Conservation (phyloP, 2,329 filamentous ascomycete genomes). For the Dactylellina drechsleri region DNA sequence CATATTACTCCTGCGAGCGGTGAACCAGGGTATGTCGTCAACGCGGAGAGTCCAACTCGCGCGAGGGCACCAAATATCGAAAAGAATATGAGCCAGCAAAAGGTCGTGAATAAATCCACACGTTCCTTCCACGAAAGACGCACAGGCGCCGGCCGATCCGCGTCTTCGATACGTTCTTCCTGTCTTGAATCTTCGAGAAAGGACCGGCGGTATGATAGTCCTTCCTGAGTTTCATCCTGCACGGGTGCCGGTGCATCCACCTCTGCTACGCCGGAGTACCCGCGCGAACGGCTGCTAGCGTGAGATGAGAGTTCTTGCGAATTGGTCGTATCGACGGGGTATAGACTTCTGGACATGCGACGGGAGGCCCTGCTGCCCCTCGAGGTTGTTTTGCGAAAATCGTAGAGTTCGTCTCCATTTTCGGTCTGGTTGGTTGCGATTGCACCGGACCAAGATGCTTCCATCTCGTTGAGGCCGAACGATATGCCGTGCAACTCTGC, state of each 20-base stretch:
- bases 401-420: slow-evolving; percentile 1
- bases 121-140: slow-evolving; percentile 21
- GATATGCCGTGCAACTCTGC: background rate
- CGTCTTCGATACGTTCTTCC: slow-evolving; percentile 4
- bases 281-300: slow-evolving; percentile 17
- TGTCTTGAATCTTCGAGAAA: slow-evolving; percentile 42
- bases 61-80: slow-evolving; percentile 85
- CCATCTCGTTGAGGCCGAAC: background rate
- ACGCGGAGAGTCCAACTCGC: slow-evolving; percentile 78
- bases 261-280: slow-evolving; percentile 47
- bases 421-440: background rate
- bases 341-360: slow-evolving; percentile 12
- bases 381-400: background rate
- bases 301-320: slow-evolving; percentile 9
- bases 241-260: slow-evolving; percentile 42
- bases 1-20: slow-evolving; percentile 78
- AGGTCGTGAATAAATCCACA: slow-evolving; percentile 33
- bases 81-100: slow-evolving; percentile 86
- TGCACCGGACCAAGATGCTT: slow-evolving; percentile 8
- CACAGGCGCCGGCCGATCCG: background rate
- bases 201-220: slow-evolving; percentile 14
- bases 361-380: slow-evolving; percentile 7
- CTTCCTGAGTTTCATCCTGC: slow-evolving; percentile 33
- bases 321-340: slow-evolving; percentile 12
- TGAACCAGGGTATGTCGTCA: slow-evolving; percentile 81